These are phyloP conservation scores for Pterocarpus santalinus DNA, from an alignment of 306 rosid species.

Conservation along the genomic window DNA sequence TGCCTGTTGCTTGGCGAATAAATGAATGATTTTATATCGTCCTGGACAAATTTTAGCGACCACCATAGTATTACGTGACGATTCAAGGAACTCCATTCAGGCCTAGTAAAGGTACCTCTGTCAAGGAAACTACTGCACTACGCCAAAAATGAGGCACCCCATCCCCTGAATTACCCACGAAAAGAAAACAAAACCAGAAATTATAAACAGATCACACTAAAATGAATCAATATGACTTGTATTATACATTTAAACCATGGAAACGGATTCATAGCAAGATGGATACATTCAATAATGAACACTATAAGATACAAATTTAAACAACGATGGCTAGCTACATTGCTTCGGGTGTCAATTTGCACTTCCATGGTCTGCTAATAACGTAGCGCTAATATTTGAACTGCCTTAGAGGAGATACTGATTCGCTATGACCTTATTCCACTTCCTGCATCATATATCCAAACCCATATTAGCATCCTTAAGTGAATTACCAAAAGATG, in stretches of 20 bases:
- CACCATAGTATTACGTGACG: neutral
- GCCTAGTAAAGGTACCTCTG: neutral
- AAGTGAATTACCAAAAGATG: neutral
- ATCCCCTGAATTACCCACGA: neutral
- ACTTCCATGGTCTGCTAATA: conserved; percentile 6
- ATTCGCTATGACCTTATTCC: neutral
- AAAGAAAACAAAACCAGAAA: neutral
- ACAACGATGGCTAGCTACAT: conserved; percentile 4
- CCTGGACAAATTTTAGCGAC: neutral
- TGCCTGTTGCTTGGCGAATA: neutral
- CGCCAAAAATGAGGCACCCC: too few relatives aligned
- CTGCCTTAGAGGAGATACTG: neutral
- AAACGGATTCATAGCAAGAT: neutral
- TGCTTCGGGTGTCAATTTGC: conserved; percentile 32
- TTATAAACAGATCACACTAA: neutral
- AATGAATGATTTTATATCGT: neutral
- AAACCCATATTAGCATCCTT: conserved; percentile 16
- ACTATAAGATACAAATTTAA: conserved; percentile 1
- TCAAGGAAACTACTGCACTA: neutral
- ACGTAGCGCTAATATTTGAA: conserved; percentile 8
- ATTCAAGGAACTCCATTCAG: neutral
- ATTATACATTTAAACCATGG: neutral
- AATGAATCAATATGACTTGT: neutral
- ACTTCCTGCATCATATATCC: conserved; percentile 44
- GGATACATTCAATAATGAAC: neutral